These are phyloP conservation scores for Hyaloscypha finlandica DNA, from an alignment of 495 filamentous ascomycete genomes.

Conservation along the genomic window DNA sequence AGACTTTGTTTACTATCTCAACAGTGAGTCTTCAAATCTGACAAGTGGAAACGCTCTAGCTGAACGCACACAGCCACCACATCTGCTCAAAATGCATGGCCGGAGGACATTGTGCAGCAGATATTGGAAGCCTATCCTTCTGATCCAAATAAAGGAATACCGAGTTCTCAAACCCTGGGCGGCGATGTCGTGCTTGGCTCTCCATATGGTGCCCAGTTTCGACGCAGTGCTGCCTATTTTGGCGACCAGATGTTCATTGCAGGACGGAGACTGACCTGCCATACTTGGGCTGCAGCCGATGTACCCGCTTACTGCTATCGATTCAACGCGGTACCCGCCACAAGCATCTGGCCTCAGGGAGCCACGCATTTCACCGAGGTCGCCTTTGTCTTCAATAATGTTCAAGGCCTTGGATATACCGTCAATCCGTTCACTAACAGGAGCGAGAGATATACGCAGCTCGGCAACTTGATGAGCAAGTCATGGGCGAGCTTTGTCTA, in stretches of 20 bases:
- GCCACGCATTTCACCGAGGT: conserved; percentile 21
- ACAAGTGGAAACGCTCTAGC: not conserved
- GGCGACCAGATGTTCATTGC: conserved; percentile 43
- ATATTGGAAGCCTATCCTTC: conserved; percentile 3
- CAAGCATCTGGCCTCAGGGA: conserved; percentile 18
- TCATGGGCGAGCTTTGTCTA: conserved; percentile 47
- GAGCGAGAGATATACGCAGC: conserved; percentile 30
- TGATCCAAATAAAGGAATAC: conserved; percentile 35
- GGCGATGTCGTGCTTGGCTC: conserved; percentile 47
- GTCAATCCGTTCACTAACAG: conserved; percentile 26
- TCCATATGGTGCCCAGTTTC: conserved; percentile 34
- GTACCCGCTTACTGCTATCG: conserved; percentile 46
- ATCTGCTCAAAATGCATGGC: not conserved
- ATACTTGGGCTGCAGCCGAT: conserved; percentile 39
- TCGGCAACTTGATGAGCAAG: conserved; percentile 42
- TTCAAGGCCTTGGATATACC: conserved; percentile 13
- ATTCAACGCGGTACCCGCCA: conserved; percentile 38
- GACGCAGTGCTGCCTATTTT: conserved; percentile 37
- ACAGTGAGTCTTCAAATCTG: not conserved
- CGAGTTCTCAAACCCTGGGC: conserved; percentile 47
- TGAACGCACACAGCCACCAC: not conserved
- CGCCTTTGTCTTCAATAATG: conserved; percentile 18
- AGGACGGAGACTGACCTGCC: conserved; percentile 38
- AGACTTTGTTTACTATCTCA: conserved; percentile 1
- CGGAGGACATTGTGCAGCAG: not conserved